phyloP scores from a whole-genome alignment of 345 rosid species.

The Sonneratia alba region DNA sequence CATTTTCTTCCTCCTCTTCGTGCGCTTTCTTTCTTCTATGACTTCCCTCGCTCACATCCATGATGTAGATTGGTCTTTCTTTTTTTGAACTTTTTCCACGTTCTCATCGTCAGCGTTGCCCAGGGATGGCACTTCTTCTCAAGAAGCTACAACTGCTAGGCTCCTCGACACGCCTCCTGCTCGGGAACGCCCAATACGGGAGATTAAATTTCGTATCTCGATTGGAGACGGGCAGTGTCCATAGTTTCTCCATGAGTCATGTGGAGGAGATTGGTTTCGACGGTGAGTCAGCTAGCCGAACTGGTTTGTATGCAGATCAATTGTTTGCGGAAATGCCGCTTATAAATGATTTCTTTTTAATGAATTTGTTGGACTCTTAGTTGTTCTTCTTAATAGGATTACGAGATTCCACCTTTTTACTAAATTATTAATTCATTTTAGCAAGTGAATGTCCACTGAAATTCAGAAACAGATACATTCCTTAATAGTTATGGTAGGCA shows the following conservation, averaged over 20 bases:
- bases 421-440: background rate
- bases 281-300: background rate
- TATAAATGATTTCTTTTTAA: background rate
- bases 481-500: background rate
- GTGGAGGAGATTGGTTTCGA: background rate
- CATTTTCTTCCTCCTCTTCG: background rate
- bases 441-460: background rate
- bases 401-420: background rate
- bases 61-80: background rate
- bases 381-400: background rate
- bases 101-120: too few species aligned
- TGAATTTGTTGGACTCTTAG: background rate
- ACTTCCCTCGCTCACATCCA: background rate
- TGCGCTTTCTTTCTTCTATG: background rate
- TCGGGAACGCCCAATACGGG: background rate
- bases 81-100: too few species aligned
- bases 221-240: background rate
- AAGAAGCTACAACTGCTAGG: background rate
- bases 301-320: background rate
- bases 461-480: background rate
- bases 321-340: slow-evolving; percentile 5
- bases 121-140: slow-evolving; percentile 1
- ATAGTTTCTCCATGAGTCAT: background rate
- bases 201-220: background rate
- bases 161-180: background rate